Conservation (phyloP, 345 rosid species). For the Murraya paniculata region DNA sequence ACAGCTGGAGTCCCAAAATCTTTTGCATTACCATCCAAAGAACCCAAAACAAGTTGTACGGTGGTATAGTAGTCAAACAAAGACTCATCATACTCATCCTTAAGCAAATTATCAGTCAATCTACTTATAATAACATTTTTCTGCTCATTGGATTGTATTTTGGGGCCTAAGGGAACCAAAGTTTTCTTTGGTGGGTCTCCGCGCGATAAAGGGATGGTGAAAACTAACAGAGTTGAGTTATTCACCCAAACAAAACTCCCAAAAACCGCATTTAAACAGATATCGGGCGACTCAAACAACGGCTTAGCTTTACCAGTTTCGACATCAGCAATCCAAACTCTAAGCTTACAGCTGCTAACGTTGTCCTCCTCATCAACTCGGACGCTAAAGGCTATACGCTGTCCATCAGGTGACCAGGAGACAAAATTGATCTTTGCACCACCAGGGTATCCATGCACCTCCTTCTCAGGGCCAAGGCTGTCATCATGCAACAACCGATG, state of each 20-base stretch:
- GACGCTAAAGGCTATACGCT: slow-evolving; percentile 74
- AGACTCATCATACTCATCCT: slow-evolving; percentile 92
- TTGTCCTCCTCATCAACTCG: slow-evolving; percentile 63
- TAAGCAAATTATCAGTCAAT: slow-evolving; percentile 86
- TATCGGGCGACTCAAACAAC: slow-evolving; percentile 61
- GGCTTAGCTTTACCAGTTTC: slow-evolving; percentile 79
- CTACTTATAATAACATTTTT: slow-evolving; percentile 66
- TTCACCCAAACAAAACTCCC: slow-evolving; percentile 87
- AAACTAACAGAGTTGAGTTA: slow-evolving; percentile 69
- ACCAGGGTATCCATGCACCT: slow-evolving; percentile 78
- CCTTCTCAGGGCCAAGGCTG: slow-evolving; percentile 77
- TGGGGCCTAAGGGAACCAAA: slow-evolving; percentile 86
- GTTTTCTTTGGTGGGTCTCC: slow-evolving; percentile 87
- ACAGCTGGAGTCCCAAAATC: slow-evolving; percentile 81
- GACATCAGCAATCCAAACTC: slow-evolving; percentile 81
- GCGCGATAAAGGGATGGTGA: slow-evolving; percentile 72
- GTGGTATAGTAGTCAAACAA: slow-evolving; percentile 90
- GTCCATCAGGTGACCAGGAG: slow-evolving; percentile 83
- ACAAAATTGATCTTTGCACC: slow-evolving; percentile 88
- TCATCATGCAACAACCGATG: slow-evolving; percentile 75
- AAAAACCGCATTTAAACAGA: slow-evolving; percentile 74
- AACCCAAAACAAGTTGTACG: slow-evolving; percentile 75
- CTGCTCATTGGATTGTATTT: slow-evolving; percentile 77
- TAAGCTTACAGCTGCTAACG: slow-evolving; percentile 53
- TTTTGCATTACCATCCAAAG: slow-evolving; percentile 72